These are phyloP conservation scores for Heliosperma pusillum DNA, from an alignment of 148 eudicot genomes.

Conservation along the genomic window DNA sequence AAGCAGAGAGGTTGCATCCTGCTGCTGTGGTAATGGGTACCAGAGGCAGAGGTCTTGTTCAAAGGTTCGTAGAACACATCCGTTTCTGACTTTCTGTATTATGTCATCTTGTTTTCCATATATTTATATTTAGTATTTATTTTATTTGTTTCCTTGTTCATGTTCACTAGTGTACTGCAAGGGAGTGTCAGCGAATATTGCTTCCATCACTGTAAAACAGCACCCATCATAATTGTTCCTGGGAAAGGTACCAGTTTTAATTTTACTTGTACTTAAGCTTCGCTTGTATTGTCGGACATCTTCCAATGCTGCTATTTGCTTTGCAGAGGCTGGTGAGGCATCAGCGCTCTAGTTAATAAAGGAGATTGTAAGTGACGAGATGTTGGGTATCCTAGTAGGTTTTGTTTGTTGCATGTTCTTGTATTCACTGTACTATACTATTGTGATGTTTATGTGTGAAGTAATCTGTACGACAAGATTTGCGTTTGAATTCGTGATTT, in stretches of 20 bases:
- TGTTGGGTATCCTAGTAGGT: neutral
- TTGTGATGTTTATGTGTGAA: constrained; percentile 4
- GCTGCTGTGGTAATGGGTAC: constrained; percentile 89
- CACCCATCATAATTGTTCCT: constrained; percentile 82
- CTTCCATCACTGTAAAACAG: constrained; percentile 79
- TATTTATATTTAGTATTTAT: neutral
- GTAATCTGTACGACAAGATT: constrained; percentile 4
- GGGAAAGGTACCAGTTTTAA: constrained; percentile 58
- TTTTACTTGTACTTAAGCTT: neutral
- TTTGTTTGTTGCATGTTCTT: neutral
- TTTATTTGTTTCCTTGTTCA: constrained; percentile 9
- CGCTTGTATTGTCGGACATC: neutral
- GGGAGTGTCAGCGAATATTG: constrained; percentile 94
- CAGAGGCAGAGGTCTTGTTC: constrained; percentile 81
- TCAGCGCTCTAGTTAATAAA: constrained; percentile 48
- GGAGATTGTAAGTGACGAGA: constrained; percentile 9
- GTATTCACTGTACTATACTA: neutral
- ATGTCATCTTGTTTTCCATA: neutral
- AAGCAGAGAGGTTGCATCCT: constrained; percentile 85
- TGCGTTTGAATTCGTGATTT: constrained; percentile 3
- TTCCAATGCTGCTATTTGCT: constrained; percentile 9
- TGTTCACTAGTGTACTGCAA: constrained; percentile 52
- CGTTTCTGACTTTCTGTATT: neutral
- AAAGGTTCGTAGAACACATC: constrained; percentile 42
- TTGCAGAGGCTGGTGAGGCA: constrained; percentile 78